Evolutionary conservation across 176 grass and related monocot species (phyloP).

Genomic region (Zoysia pacifica): DNA sequence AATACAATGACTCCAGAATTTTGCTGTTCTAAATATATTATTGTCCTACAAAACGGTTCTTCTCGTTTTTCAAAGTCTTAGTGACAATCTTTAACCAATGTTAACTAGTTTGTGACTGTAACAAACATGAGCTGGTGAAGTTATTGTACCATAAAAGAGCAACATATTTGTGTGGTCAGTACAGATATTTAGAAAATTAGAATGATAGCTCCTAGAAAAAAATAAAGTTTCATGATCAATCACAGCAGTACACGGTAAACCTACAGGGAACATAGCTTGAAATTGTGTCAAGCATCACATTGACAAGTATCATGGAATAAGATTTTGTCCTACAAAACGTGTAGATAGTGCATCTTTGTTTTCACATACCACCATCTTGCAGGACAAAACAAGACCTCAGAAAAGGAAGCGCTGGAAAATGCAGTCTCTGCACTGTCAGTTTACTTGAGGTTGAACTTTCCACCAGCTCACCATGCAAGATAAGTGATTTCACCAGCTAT

Average conservation of each 20-base stretch:
- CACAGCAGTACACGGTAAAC: background rate
- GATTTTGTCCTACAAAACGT: slow-evolving; percentile 10
- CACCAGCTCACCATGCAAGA: slow-evolving; percentile 41
- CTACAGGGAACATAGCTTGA: background rate
- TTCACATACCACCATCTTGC: slow-evolving; percentile 56
- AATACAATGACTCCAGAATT: background rate
- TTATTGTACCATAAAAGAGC: background rate
- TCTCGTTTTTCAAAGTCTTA: background rate
- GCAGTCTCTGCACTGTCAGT: slow-evolving; percentile 31
- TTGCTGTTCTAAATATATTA: background rate
- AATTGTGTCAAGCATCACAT: background rate
- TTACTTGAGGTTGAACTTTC: slow-evolving; percentile 22
- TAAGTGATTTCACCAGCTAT: slow-evolving; percentile 14
- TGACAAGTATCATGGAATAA: slow-evolving; percentile 2
- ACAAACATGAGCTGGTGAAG: background rate
- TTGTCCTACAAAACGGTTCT: background rate
- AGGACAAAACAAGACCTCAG: slow-evolving; percentile 41
- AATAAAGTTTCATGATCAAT: background rate
- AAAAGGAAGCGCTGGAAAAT: slow-evolving; percentile 37
- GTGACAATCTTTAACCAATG: background rate
- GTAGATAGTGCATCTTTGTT: slow-evolving; percentile 31
- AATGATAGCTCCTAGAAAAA: background rate
- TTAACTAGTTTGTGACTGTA: background rate
- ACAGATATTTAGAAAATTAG: background rate
- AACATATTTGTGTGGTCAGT: background rate